Conservation (phyloP, 1,284 basidiomycete genomes). For the Cutaneotrichosporon sp. region DNA sequence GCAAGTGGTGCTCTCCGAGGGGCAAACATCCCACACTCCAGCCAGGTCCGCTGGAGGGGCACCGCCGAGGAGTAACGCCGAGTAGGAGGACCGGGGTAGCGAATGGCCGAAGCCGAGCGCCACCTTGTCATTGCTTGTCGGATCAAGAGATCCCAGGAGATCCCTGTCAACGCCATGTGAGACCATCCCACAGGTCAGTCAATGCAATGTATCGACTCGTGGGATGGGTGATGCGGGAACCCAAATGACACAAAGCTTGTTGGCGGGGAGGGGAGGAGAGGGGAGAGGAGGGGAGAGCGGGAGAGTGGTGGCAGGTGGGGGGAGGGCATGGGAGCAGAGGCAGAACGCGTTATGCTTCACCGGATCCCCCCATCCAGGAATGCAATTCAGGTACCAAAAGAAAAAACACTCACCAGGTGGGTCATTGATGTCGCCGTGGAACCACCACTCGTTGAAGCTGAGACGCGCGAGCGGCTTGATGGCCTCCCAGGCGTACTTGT, state of each 20-base stretch:
- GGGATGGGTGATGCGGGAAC: background rate
- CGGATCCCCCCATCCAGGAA: background rate
- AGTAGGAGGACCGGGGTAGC: background rate
- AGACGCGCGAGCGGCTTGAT: conserved; percentile 6
- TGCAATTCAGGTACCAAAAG: background rate
- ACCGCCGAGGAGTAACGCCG: background rate
- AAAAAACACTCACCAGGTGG: conserved; percentile 32
- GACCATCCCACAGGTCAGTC: background rate
- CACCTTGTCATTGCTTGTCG: background rate
- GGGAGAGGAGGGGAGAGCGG: no score
- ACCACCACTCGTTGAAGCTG: conserved; percentile 66
- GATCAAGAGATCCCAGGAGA: no score
- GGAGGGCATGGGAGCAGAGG: background rate
- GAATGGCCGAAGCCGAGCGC: background rate
- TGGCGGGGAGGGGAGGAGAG: no score
- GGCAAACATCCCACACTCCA: background rate
- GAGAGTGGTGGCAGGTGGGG: background rate
- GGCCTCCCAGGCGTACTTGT: conserved; percentile 2
- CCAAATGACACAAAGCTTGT: background rate
- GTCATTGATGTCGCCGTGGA: conserved; percentile 53
- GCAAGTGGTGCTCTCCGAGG: background rate
- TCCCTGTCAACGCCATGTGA: background rate
- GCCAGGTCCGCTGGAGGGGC: background rate
- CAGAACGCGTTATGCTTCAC: conserved; percentile 1
- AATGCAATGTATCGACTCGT: background rate